These are phyloP conservation scores for Sclerotinia nivalis DNA, from an alignment of 2,329 filamentous ascomycete species.

Conservation along the genomic window DNA sequence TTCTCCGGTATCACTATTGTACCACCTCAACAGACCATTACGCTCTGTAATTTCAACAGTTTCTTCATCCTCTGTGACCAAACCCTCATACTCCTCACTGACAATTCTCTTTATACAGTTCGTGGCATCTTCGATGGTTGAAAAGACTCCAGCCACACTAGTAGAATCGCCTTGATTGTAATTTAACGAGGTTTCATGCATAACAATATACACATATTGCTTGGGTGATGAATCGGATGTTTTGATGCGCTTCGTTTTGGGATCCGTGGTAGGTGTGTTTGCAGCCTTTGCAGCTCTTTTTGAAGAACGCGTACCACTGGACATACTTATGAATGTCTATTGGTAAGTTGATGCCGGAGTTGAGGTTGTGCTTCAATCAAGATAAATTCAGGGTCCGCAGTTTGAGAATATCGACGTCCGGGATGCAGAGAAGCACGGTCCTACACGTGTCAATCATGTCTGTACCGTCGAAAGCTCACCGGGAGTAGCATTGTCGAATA, in stretches of 20 bases:
- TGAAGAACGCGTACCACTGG: neutral
- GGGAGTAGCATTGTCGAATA: neutral
- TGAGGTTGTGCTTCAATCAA: neutral
- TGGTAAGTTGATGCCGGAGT: neutral
- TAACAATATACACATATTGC: conserved; percentile 2
- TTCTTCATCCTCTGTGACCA: neutral
- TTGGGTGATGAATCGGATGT: neutral
- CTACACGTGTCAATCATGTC: neutral
- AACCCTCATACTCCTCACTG: neutral
- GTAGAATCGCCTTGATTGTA: neutral
- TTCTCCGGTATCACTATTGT: neutral
- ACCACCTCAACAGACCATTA: conserved; percentile 1
- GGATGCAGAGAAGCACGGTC: neutral
- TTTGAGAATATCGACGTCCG: neutral
- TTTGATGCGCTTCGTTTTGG: neutral
- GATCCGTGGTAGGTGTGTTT: neutral
- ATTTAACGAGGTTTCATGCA: neutral
- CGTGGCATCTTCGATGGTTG: conserved; percentile 2
- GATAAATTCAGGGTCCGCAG: neutral
- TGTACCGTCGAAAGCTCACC: neutral
- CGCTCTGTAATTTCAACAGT: neutral
- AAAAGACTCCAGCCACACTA: neutral
- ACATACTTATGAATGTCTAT: neutral
- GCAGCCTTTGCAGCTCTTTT: neutral
- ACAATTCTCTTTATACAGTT: neutral